Base-by-base conservation (phyloP, 371 early-diverging fungal genomes). In the Dichotomocladium elegans region DNA sequence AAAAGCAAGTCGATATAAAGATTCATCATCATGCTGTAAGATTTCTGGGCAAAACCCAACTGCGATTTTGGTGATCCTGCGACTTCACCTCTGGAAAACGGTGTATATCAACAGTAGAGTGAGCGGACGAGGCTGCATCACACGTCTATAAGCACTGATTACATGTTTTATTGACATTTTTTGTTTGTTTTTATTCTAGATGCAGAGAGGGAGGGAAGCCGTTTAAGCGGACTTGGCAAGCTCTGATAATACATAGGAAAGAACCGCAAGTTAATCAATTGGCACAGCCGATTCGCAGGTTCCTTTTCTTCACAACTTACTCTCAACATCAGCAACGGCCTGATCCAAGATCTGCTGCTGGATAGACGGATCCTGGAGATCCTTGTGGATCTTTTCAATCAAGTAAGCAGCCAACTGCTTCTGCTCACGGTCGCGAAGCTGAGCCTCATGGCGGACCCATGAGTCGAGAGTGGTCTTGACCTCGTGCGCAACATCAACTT, bases 371-470 rank as follows among this genome's bases (percentile, higher is more conserved):
- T 88, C 91, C 61, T 79, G 58, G 35, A 97, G 82, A 60, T 88
- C 82, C 64, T 76, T 79, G 66, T 88, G 84, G 68, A 95, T 84
- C 72, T 83, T 87, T 66, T 81, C 86, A 63, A 97, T 92, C 76
- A 97, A 89, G 63, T 80, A 75, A 51, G 84, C 80, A 54, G 91
- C 91, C 63, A 95, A 74, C 49, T 87, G 78, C 82, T 87, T 88
- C 82, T 97, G 98, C 80, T 94, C 92, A 56, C 82, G 86, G 72
- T 95, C 95, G 70, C 98, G 94, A 57, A 97, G 79, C 30, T 81
- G 80, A 64, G 89, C 81, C 79, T 97, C 96, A 66, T 95, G 91
- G 65, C 97, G 95, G 44, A 95, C 96, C 96, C 96, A 95, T 42
- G 90, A 86, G 74, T 97, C 97, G 25, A 97, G 79, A 57, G 91